Base-by-base conservation (phyloP, 1,284 basidiomycete species). In the Puccinia polysora region DNA sequence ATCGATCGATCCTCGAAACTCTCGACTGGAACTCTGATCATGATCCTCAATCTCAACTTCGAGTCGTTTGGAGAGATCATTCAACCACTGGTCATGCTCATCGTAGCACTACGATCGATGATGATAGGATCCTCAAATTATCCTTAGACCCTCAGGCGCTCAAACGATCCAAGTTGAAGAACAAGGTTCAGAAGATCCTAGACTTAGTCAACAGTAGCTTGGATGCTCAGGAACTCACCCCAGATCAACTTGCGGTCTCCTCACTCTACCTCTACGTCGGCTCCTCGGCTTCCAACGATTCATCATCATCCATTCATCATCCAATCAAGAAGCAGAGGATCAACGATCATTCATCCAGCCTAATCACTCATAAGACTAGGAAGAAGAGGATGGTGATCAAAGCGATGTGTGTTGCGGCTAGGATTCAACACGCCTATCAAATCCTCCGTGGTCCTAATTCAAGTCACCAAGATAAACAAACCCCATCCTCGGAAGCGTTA, bases 1-100 rank as follows among this genome's bases (percentile, higher is more conserved):
- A 82, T 74, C 76, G 77, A 12, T 74, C 79, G 23, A 80, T 81
- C 3, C 76, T 79, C 1, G 75, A 79, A 7, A 81, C 81, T 0
- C 78, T 81, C 30, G 74, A 79, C 2, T 83, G 82, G 81, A 30
- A 25, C 0, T n/a, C 14, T 15, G 34, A 47, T 25, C 50, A 59
- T 75, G 72, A 47, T 71, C 23, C 52, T 62, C 50, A 47, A 18
- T 32, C 36, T 18, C 15, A 43, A 15, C 49, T 20, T 47, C 73
- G 72, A 14, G 67, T 74, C 53, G 75, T 75, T 62, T 77, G 77
- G 78, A 73, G 74, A 74, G 0, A 71, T 12, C 15, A n/a, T n/a
- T n/a, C n/a, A n/a, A n/a, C 34, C 74, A 78, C 5, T 75, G 80
- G 4, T 71, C 36, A 74, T 75, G 15, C 68, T 74, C 36, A 74